Evolutionary conservation across 805 yeast species (phyloP), one percentile per base, ranked within the genome.

Genomic region (Ogataea pini): DNA sequence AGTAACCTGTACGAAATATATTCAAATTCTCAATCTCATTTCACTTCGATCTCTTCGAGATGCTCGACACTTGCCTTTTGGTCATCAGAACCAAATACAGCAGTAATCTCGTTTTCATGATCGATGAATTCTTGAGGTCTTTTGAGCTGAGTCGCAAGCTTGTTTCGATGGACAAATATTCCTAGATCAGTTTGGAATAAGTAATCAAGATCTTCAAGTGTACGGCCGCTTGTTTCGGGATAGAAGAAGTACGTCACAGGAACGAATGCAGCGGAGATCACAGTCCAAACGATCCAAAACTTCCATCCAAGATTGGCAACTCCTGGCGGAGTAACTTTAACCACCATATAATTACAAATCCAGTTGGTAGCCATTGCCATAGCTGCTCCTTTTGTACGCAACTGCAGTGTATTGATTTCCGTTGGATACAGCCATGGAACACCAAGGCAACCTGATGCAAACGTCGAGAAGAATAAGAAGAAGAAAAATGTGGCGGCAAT

Each of bases 211-310:
- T 72, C 76, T 55, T 74, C 79, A 59, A 75, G 69, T 17, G 73
- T 64, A 47, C 76, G 64, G 7, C 78, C 78, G 38, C 69, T 67
- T 7, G 78, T 74, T 57, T 75, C 79, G 4, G 78, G 79, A 53
- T 70, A 72, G 38, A 72, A 62, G 49, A 72, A 62, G 61, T 63
- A 68, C 38, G 49, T 42, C 18, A 31, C 34, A 8, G 43, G 34
- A 27, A 51, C 43, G 27, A 48, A 49, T 2, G 49, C 46, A 3
- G 48, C 52, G 9, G 52, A 52, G 58, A 28, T 51, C 41, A 39
- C 45, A 17, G 46, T 49, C 52, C 54, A 50, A 20, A 50, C 49
- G 34, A 47, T 50, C 50, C 54, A 50, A 42, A 45, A 47, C 32
- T 25, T 47, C 54, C 54, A 50, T 16, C 51, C 54, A 19, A 50